Base-by-base conservation (phyloP, 1,139 yeast species). In the Lizanozyma gosingica region DNA sequence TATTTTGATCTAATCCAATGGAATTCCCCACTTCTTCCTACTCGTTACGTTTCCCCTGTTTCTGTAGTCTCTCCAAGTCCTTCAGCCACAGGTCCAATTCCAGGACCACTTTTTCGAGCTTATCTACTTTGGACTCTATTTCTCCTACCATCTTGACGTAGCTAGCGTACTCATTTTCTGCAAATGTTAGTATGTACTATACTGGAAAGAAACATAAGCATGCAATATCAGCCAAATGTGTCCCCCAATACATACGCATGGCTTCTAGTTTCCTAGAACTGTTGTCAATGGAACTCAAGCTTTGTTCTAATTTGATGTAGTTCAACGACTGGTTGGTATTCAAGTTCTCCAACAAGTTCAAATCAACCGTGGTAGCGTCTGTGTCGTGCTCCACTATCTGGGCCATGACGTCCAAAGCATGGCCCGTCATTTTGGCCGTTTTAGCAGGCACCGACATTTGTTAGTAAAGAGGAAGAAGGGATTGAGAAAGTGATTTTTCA, bases 81-180 rank as follows among this genome's bases (percentile, higher is more conserved):
- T 62, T 57, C 1, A 83, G 67, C 80, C 83, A 82, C 41, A 63
- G 66, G 44, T 80, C 84, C 39, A 83, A 55, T 47, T 83, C 88
- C 4, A 57, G 52, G 1, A 73, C 67, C 3, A 82, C 50, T 0
- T 50, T 52, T 39, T 73, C 77, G 40, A 83, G 53, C 35, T 63
- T 60, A 11, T 57, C 62, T 2, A 78, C 70, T 39, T 71, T 68
- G 1, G 51, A 39, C 40, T 78, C 87, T 3, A 80, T 59, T 1
- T 54, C 54, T 15, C 60, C 63, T 18, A 80, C 49, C 27, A 63
- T 57, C 18, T 46, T 40, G 3, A 53, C 44, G 41, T 64, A 58
- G 2, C 48, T 44, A 17, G 53, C 48, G 40, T 69, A 62, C 43
- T 67, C 72, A 2, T 50, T 46, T 41, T 62, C 67, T 59, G 40